phyloP scores from a whole-genome alignment of 495 filamentous ascomycete genomes.

The Neurospora sp. region DNA sequence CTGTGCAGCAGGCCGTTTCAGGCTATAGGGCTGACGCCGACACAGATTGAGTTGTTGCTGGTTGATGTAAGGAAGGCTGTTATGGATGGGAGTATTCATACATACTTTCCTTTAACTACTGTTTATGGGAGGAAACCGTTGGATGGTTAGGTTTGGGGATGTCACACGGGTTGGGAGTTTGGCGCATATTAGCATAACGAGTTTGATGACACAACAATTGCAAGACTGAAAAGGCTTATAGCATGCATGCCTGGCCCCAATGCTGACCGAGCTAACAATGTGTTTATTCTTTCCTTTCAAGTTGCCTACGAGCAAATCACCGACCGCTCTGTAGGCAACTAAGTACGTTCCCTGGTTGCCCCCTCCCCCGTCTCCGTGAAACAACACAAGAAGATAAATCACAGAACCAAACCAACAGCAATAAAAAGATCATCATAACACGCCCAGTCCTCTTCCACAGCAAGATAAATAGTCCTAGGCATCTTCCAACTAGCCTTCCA shows the following conservation, averaged over 20 bases:
- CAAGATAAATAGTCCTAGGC: neutral
- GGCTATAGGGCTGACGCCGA: constrained; percentile 24
- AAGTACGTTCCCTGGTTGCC: neutral
- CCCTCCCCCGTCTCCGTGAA: too few relatives aligned
- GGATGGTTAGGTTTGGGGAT: neutral
- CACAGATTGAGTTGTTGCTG: constrained; percentile 32
- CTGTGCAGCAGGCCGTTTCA: constrained; percentile 19
- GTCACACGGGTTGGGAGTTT: neutral
- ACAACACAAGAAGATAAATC: neutral
- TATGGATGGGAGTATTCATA: constrained; percentile 21
- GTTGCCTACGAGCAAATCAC: neutral
- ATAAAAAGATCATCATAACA: neutral
- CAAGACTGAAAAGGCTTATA: neutral
- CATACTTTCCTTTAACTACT: constrained; percentile 21
- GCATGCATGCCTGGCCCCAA: too few relatives aligned
- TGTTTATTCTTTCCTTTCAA: neutral
- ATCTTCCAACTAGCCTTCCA: neutral
- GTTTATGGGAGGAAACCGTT: constrained; percentile 27
- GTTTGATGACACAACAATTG: neutral
- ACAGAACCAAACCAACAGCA: neutral
- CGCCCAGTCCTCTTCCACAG: neutral
- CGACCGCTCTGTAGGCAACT: neutral
- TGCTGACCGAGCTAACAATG: neutral
- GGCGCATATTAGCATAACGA: neutral
- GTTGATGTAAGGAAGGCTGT: constrained; percentile 27